These are phyloP conservation scores for Sclerotinia minor DNA, from an alignment of 2,329 filamentous ascomycete species.

Conservation along the genomic window DNA sequence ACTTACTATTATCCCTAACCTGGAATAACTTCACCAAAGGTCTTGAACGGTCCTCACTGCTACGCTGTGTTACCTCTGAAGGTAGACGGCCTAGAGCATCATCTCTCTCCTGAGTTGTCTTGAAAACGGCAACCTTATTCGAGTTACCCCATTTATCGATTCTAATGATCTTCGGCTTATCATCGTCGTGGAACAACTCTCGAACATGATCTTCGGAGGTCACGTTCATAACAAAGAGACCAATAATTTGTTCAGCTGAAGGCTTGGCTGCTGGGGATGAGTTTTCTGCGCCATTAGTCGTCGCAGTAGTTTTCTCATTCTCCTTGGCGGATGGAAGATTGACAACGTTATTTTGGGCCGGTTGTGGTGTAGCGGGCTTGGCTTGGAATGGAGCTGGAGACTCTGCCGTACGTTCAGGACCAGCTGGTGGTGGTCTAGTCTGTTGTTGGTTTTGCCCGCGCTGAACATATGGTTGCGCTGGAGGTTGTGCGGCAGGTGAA, in stretches of 20 bases:
- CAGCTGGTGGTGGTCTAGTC: slow-evolving; percentile 37
- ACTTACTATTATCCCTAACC: slow-evolving; percentile 57
- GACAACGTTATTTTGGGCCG: slow-evolving; percentile 40
- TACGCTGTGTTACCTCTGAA: slow-evolving; percentile 72
- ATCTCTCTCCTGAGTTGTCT: slow-evolving; percentile 75
- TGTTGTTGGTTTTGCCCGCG: slow-evolving; percentile 38
- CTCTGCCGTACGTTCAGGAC: slow-evolving; percentile 38
- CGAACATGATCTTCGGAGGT: slow-evolving; percentile 80
- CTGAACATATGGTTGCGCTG: slow-evolving; percentile 36
- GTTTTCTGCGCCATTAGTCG: slow-evolving; percentile 50
- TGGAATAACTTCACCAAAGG: slow-evolving; percentile 83
- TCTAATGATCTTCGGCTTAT: slow-evolving; percentile 76
- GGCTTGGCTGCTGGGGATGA: slow-evolving; percentile 62
- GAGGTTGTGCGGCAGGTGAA: slow-evolving; percentile 35
- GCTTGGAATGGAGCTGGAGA: slow-evolving; percentile 39
- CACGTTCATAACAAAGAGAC: slow-evolving; percentile 86
- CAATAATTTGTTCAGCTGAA: slow-evolving; percentile 68
- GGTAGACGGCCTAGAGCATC: slow-evolving; percentile 73
- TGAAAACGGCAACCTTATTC: slow-evolving; percentile 86
- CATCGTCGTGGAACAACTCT: slow-evolving; percentile 79
- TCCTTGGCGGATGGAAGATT: slow-evolving; percentile 50
- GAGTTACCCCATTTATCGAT: slow-evolving; percentile 76
- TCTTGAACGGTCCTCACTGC: slow-evolving; percentile 69
- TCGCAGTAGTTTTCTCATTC: slow-evolving; percentile 52
- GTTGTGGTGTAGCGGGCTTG: slow-evolving; percentile 53